Base-by-base conservation (phyloP, 2,329 filamentous ascomycete species). In the Chaetomiaceae sp. region DNA sequence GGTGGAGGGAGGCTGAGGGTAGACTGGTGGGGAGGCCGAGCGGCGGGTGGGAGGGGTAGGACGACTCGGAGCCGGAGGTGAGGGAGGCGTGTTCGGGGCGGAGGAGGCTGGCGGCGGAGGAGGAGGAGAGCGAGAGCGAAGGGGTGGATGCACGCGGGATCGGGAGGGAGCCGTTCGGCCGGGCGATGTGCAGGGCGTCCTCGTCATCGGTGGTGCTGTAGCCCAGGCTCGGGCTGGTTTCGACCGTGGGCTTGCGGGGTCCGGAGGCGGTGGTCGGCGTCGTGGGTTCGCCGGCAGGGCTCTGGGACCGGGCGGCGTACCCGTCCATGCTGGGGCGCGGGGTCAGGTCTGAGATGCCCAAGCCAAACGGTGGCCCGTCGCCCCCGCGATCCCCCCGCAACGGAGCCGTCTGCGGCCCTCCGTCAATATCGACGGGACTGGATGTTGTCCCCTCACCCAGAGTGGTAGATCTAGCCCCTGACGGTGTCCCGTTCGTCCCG, bases 151-250 rank as follows among this genome's bases (percentile, higher is more conserved):
- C 30, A 38, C 38, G 45, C 4, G 41, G 44, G 43, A 38, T 42
- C 17, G 37, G 42, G 22, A 47, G 34, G 20, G 51, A 47, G 9
- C 38, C 36, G 42, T 19, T 37, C 24, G 45, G 15, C 3, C 42
- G 38, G 15, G 76, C 71, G 47, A 90, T 83, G 30, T 84, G 81
- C 14, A 57, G 41, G 14, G 79, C 67, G 41, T 94, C 88, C 51
- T 95, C 88, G 49, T 95, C 88, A 61, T 94, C 87, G 1, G 87
- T 94, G 3, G 86, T 89, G 20, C 83, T 86, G 59, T 86, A 78
- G 12, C 77, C 75, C 48, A 79, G 72, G 17, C 73, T 72, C 27
- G 78, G 75, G 57, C 74, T 78, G 22, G 60, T 53, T 37, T 43
- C 40, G 14, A 46, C 39, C 41, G 49, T 36, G 10, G 35, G 54